These are phyloP conservation scores for Tetracladium setigerum DNA, from an alignment of 495 filamentous ascomycete species.

Conservation along the genomic window DNA sequence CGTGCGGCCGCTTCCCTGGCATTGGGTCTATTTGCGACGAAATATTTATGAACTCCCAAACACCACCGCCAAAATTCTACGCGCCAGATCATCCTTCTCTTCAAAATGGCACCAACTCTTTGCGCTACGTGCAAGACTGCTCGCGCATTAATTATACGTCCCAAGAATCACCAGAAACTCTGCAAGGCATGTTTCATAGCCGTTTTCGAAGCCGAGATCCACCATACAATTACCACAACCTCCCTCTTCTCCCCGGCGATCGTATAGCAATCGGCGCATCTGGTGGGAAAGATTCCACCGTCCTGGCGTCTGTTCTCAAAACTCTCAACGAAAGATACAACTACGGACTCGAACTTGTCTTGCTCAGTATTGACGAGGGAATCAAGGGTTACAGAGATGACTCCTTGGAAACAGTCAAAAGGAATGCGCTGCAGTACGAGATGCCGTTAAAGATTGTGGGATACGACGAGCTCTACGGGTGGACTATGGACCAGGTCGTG, in stretches of 20 bases:
- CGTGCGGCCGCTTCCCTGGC: not conserved
- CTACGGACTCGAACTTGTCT: slow-evolving; percentile 78
- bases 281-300: slow-evolving; percentile 95
- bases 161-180: slow-evolving; percentile 87
- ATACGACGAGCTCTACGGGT: slow-evolving; percentile 92
- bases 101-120: slow-evolving; percentile 40
- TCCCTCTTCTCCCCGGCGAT: slow-evolving; percentile 79
- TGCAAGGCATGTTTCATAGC: slow-evolving; percentile 82
- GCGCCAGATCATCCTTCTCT: not conserved
- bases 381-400: slow-evolving; percentile 97
- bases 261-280: slow-evolving; percentile 91
- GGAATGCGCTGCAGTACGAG: slow-evolving; percentile 81
- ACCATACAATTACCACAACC: slow-evolving; percentile 78
- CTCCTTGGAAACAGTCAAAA: slow-evolving; percentile 89
- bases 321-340: slow-evolving; percentile 84
- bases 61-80: not conserved
- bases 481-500: slow-evolving; percentile 99
- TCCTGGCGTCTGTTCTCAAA: slow-evolving; percentile 88
- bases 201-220: slow-evolving; percentile 87
- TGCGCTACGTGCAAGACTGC: slow-evolving; percentile 70
- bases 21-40: not conserved
- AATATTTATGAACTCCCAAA: not conserved
- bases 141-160: slow-evolving; percentile 82
- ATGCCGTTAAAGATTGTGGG: slow-evolving; percentile 88
- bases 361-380: slow-evolving; percentile 92